phyloP scores from a whole-genome alignment of 345 rosid genomes.

The Litchi chinensis region DNA sequence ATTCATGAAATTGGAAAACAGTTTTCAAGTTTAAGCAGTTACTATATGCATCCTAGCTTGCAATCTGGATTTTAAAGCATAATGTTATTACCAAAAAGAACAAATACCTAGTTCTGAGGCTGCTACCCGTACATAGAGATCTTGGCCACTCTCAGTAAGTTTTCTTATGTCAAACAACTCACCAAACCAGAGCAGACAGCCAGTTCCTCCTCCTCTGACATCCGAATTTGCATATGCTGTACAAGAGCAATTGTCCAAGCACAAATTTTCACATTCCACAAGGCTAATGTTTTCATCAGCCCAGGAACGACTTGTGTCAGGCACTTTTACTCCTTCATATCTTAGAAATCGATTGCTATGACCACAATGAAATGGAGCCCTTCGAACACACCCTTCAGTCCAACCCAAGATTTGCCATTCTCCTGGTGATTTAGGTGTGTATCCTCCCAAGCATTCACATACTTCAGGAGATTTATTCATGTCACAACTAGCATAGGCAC shows the following conservation, averaged over 20 bases:
- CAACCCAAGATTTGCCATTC: slow-evolving; percentile 8
- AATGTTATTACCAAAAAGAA: background rate
- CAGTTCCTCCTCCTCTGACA: slow-evolving; percentile 22
- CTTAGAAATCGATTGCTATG: slow-evolving; percentile 10
- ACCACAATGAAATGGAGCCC: slow-evolving; percentile 9
- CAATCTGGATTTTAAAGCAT: too few relatives aligned
- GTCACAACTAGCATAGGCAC: slow-evolving; percentile 18
- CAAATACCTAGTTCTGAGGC: slow-evolving; percentile 26
- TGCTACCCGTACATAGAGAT: slow-evolving; percentile 15
- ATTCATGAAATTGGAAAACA: background rate
- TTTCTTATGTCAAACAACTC: slow-evolving; percentile 24
- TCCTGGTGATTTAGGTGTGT: slow-evolving; percentile 7
- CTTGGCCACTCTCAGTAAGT: background rate
- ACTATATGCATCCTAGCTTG: too few relatives aligned
- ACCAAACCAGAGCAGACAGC: slow-evolving; percentile 18
- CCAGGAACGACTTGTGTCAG: slow-evolving; percentile 13
- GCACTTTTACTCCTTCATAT: slow-evolving; percentile 11
- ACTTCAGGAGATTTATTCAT: background rate
- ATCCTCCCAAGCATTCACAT: slow-evolving; percentile 25
- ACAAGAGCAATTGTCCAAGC: slow-evolving; percentile 27
- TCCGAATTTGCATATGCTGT: slow-evolving; percentile 23
- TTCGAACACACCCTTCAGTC: slow-evolving; percentile 21
- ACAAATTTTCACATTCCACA: slow-evolving; percentile 18
- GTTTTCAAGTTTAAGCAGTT: too few relatives aligned
- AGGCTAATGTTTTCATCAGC: slow-evolving; percentile 16